Evolutionary conservation across 176 grass and related monocot species (phyloP).

Genomic region (Olyra latifolia): DNA sequence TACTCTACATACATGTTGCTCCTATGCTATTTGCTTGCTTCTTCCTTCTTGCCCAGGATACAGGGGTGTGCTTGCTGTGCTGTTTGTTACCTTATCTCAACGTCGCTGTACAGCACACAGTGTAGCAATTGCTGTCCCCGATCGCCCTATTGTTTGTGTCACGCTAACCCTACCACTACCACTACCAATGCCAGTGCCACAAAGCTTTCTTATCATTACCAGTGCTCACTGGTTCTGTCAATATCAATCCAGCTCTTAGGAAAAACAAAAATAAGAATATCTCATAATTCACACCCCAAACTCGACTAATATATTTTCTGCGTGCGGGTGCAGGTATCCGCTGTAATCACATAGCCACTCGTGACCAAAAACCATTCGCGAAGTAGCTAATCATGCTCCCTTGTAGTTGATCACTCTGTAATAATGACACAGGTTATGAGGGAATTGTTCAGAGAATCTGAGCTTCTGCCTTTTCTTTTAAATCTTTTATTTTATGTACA

Average conservation of each 20-base stretch:
- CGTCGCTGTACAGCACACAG: too few species aligned
- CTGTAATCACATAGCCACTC: not conserved
- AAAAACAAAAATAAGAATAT: too few species aligned
- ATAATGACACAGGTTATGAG: not conserved
- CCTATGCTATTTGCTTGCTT: not conserved
- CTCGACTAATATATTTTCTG: not conserved
- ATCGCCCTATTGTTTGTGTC: not conserved
- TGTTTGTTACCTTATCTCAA: conserved; percentile 13
- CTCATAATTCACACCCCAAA: not conserved
- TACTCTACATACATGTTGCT: too few species aligned
- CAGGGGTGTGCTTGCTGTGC: not conserved
- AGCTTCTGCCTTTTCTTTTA: not conserved
- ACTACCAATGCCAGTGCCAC: not conserved
- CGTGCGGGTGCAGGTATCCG: not conserved
- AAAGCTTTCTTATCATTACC: not conserved
- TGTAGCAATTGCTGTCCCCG: too few species aligned
- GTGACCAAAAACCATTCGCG: not conserved
- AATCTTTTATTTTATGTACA: not conserved
- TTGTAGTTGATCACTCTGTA: not conserved
- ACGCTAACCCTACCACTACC: too few species aligned
- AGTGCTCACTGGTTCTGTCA: not conserved
- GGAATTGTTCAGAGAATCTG: not conserved
- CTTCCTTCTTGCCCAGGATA: not conserved
- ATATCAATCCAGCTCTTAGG: not conserved
- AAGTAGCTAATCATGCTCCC: not conserved